Evolutionary conservation across 371 early-diverging fungal species (phyloP).

Genomic region (Choanephora cucurbitarum): DNA sequence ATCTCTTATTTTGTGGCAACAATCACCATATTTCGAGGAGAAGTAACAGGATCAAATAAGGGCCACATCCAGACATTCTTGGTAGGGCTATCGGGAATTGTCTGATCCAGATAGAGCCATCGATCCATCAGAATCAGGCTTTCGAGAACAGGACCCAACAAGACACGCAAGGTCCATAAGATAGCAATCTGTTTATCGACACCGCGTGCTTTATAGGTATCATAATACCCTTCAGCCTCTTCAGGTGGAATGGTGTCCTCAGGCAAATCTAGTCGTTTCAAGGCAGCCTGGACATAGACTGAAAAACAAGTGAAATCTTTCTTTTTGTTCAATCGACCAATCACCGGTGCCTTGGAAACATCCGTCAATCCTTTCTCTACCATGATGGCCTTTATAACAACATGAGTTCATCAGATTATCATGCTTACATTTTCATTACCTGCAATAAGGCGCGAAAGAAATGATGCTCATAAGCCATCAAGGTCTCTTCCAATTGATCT

Average conservation of each 20-base stretch:
- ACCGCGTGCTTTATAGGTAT: slow-evolving; percentile 30
- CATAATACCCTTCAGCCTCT: slow-evolving; percentile 45
- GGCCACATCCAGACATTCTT: slow-evolving; percentile 50
- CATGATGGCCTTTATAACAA: slow-evolving; percentile 52
- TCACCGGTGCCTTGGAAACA: slow-evolving; percentile 49
- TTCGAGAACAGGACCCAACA: slow-evolving; percentile 75
- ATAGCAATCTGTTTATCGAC: slow-evolving; percentile 66
- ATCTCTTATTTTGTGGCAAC: slow-evolving; percentile 44
- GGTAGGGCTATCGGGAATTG: slow-evolving; percentile 29
- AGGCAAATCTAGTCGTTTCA: slow-evolving; percentile 41
- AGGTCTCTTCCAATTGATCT: slow-evolving; percentile 46
- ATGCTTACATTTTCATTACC: no score
- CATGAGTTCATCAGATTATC: no score
- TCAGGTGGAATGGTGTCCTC: slow-evolving; percentile 44
- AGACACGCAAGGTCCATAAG: slow-evolving; percentile 77
- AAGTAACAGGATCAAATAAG: slow-evolving; percentile 42
- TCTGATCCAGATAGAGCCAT: slow-evolving; percentile 63
- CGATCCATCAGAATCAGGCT: slow-evolving; percentile 78
- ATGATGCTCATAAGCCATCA: slow-evolving; percentile 69
- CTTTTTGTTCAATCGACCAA: slow-evolving; percentile 62
- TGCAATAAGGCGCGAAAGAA: slow-evolving; percentile 75
- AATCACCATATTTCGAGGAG: slow-evolving; percentile 51
- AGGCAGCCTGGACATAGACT: slow-evolving; percentile 37
- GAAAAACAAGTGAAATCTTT: slow-evolving; percentile 41
- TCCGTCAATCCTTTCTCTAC: slow-evolving; percentile 57